Base-by-base conservation (phyloP, 2,329 filamentous ascomycete genomes). In the Alternaria angustiovoidea region DNA sequence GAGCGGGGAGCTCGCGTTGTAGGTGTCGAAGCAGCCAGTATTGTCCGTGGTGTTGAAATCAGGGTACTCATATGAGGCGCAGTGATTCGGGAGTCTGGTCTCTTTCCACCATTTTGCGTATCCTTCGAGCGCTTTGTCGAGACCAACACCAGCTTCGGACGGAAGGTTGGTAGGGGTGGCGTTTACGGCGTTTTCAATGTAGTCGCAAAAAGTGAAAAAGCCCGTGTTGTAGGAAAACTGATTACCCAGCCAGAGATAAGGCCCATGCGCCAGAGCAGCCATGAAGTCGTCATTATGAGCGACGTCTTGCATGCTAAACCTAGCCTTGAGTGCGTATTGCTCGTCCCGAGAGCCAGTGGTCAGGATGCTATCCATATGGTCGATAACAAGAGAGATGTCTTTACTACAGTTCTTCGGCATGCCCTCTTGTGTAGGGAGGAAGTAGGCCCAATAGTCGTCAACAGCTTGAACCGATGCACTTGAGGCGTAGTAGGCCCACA, bases 31-130 rank as follows among this genome's bases (percentile, higher is more conserved):
- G 34, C 47, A 51, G 32, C 20, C 30, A 38, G 32, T 26, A 18
- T 26, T 38, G 18, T 36, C 16, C 18, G 18, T 26, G 14, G 20
- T 51, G 47, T 51, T 36, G 20, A 26, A 38, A 14, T 38, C 47
- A 7, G 47, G 32, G 20, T 51, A 51, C 14, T 9, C 7, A 12
- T 24, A 8, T 22, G 18, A 12, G 20, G 47, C 47, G 32, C 47
- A 38, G 32, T 24, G 12, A n/a, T 20, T 12, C 1, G 47, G 32
- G 2, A 51, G 47, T 38, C 16, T 36, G 32, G 22, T 16, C 8
- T 51, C 30, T 51, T 7, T 51, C 30, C 18, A 36, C 47, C 47
- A 51, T 51, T 38, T 12, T n/a, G 47, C 47, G 30, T 38, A 51
- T 36, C 34, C 34, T 38, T 51, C 47, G 34, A 51, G 47, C 20